Conservation (phyloP, 805 yeast genomes). For the Kurtzmaniella fragi region DNA sequence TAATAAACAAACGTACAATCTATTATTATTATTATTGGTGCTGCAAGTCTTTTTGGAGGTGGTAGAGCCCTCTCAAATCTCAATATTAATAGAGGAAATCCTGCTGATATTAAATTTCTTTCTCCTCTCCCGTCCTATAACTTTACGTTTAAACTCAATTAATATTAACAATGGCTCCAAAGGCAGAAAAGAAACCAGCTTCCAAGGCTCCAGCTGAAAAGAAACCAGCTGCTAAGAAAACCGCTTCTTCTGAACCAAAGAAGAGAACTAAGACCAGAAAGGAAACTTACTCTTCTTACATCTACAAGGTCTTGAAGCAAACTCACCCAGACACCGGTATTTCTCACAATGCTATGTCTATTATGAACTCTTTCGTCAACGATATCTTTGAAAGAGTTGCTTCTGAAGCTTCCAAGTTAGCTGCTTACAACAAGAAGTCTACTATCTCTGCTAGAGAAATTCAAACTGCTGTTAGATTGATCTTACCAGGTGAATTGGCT, state of each 20-base stretch:
- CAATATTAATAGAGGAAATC: conserved; percentile 12
- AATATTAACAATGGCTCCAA: conserved; percentile 56
- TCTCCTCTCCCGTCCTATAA: background rate
- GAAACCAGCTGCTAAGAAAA: conserved; percentile 84
- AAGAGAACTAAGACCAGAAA: conserved; percentile 94
- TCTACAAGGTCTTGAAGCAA: conserved; percentile 97
- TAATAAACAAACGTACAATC: no score
- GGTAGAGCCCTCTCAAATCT: no score
- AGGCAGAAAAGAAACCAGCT: conserved; percentile 74
- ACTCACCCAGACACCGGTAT: conserved; percentile 99
- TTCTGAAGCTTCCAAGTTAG: conserved; percentile 95
- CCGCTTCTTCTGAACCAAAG: conserved; percentile 73
- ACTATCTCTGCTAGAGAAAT: conserved; percentile 98
- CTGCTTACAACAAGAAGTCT: conserved; percentile 97
- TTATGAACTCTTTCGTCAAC: conserved; percentile 97
- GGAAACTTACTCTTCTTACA: conserved; percentile 97
- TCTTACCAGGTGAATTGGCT: conserved; percentile 97
- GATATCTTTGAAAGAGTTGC: conserved; percentile 98
- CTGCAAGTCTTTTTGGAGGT: no score
- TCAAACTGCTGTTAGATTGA: conserved; percentile 97
- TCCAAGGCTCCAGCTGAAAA: conserved; percentile 97
- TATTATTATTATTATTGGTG: no score
- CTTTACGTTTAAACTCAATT: background rate
- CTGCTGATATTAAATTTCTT: background rate
- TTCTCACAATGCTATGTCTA: conserved; percentile 97